Evolutionary conservation across 441 rosid genomes (phyloP), one percentile per base, ranked within the genome.

Genomic region (Gossypium davidsonii): DNA sequence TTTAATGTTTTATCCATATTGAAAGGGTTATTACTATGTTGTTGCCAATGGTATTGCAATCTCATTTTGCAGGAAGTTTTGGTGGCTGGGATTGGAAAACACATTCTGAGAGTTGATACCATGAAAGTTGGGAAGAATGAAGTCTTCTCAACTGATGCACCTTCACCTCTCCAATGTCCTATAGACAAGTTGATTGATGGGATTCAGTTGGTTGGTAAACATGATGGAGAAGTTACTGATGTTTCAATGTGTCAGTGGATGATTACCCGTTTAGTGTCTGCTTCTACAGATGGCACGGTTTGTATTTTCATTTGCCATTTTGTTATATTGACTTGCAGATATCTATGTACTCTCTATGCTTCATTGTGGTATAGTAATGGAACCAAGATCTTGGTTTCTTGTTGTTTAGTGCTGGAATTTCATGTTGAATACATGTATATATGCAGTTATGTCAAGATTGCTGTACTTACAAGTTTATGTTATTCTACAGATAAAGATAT

Each of bases 171-270:
- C 28, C 81, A 77, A 34, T 91, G 97, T 83, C 80, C 85, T 58
- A 78, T 87, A 77, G 96, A 92, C 62, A 80, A 83, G 63, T 74
- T 88, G 76, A 77, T 89, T 72, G 91, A 89, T 62, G 99, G 99
- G 67, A 80, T 94, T 71, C 94, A 92, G 70, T 75, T 90, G 74
- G 85, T 94, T 75, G 98, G 98, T 78, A 89, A 85, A 76, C 99
- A 92, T 74, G 97, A 88, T 52, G 92, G 87, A 17, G 93, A 87
- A 77, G 85, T 94, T n/a, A 94, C 98, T 12, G 98, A 89, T 79
- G 78, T 94, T 74, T 91, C 98, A 28, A 90, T 94, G 92, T 92
- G 92, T 78, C 96, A 91, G 71, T 92, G 93, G 96, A 89, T 88
- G 94, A 87, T 82, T 51, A 86, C 92, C 48, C 87, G 90, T 70